Evolutionary conservation across 2,329 filamentous ascomycete species (phyloP).

Genomic region (Penicillium sp.): DNA sequence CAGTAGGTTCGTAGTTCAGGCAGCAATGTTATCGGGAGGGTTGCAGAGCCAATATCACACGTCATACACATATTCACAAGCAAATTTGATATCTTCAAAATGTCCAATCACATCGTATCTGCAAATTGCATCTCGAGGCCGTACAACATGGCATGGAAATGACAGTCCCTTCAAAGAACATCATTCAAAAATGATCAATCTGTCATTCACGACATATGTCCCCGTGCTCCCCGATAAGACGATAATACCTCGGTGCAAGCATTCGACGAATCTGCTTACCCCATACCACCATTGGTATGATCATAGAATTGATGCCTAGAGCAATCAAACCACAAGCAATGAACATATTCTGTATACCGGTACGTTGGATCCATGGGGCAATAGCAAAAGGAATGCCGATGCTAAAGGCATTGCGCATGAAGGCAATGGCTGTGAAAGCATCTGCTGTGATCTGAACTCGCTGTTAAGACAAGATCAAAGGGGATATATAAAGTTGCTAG

Average conservation of each 20-base stretch:
- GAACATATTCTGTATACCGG: conserved; percentile 26
- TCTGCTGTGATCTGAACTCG: conserved; percentile 23
- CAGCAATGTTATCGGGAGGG: no score
- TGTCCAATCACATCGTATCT: no score
- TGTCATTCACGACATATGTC: no score
- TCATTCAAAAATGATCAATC: no score
- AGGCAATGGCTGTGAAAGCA: conserved; percentile 29
- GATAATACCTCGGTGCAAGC: conserved; percentile 11
- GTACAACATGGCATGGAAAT: no score
- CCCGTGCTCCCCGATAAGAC: conserved; percentile 11
- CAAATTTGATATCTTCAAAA: no score
- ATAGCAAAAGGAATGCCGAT: conserved; percentile 31
- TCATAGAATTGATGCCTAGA: conserved; percentile 15
- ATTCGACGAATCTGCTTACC: conserved; percentile 18
- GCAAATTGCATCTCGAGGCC: no score
- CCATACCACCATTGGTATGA: conserved; percentile 22
- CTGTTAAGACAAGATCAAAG: no score
- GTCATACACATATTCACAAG: no score
- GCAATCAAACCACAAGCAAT: conserved; percentile 25
- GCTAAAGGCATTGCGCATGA: conserved; percentile 29
- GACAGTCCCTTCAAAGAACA: no score
- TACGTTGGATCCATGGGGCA: conserved; percentile 24
- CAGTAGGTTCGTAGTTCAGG: background rate
- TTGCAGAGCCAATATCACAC: no score
- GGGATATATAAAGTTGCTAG: no score